A percentile compares a stretch with the other conserved stretches of the same genome.
Evolutionary conservation across 108 stramenopile genomes (phyloP).

Genomic region (Fistulifera solaris): DNA sequence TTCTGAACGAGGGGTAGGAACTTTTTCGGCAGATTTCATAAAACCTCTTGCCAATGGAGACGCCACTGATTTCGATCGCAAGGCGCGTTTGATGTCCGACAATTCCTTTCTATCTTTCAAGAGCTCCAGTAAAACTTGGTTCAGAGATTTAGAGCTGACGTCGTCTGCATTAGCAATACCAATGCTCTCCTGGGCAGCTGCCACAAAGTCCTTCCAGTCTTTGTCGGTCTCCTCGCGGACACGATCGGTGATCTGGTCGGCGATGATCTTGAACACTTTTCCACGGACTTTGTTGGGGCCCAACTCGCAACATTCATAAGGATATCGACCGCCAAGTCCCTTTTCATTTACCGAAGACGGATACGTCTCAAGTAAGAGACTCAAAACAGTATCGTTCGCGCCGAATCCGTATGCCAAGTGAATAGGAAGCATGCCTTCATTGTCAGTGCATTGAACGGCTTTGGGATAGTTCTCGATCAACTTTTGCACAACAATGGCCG

Average conservation of each 20-base stretch:
- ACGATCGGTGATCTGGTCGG: slow-evolving; percentile 8
- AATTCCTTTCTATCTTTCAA: slow-evolving; percentile 7
- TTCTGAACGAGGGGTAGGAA: too few relatives aligned
- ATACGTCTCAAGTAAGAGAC: slow-evolving; percentile 28
- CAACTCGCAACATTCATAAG: slow-evolving; percentile 24
- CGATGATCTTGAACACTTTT: slow-evolving; percentile 1
- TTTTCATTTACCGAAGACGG: slow-evolving; percentile 48
- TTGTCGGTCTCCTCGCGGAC: slow-evolving; percentile 16
- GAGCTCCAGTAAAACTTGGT: slow-evolving; percentile 5
- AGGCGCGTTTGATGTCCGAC: slow-evolving; percentile 4
- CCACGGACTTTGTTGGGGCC: slow-evolving; percentile 13
- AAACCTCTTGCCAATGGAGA: too few relatives aligned
- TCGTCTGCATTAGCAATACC: slow-evolving; percentile 20
- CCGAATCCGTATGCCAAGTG: slow-evolving; percentile 65
- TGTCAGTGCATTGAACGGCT: slow-evolving; percentile 41
- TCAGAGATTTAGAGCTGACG: slow-evolving; percentile 14
- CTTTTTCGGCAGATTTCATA: too few relatives aligned
- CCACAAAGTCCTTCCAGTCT: slow-evolving; percentile 11
- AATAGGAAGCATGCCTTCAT: slow-evolving; percentile 62
- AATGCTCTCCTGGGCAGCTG: slow-evolving; percentile 17
- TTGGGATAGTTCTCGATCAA: slow-evolving; percentile 38
- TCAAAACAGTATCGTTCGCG: slow-evolving; percentile 30
- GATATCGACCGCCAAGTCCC: slow-evolving; percentile 31
- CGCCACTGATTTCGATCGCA: too few relatives aligned
- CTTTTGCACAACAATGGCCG: slow-evolving; percentile 28